Percentiles rank a stretch among this genome's conserved stretches.
Evolutionary conservation across 352 stramenopile species (phyloP).

Genomic region (Elongisporangium anandrum): DNA sequence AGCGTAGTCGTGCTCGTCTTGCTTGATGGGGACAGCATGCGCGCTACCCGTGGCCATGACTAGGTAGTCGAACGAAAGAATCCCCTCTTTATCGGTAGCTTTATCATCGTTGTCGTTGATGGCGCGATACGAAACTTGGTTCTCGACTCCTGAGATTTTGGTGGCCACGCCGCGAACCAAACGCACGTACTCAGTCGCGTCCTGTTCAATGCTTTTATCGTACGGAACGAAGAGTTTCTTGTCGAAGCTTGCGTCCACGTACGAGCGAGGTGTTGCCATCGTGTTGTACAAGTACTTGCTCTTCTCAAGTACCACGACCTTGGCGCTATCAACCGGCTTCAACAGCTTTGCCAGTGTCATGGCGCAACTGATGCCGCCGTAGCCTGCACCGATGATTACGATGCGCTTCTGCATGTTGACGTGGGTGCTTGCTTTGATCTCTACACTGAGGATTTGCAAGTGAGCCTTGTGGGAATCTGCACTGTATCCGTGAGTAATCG

Average conservation of each 20-base stretch:
- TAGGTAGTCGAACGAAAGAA: slow-evolving; percentile 36
- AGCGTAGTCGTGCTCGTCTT: slow-evolving; percentile 17
- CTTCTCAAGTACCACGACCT: slow-evolving; percentile 33
- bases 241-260: slow-evolving; percentile 15
- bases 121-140: slow-evolving; percentile 35
- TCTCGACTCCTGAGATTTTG: slow-evolving; percentile 17
- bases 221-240: slow-evolving; percentile 32
- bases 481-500: too few species aligned
- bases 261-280: slow-evolving; percentile 19
- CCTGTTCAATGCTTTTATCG: slow-evolving; percentile 8
- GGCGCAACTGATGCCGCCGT: slow-evolving; percentile 14
- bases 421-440: too few species aligned
- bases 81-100: slow-evolving; percentile 9
- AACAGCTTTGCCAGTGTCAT: slow-evolving; percentile 15
- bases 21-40: slow-evolving; percentile 43
- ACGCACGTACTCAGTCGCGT: slow-evolving; percentile 22
- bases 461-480: too few species aligned
- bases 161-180: slow-evolving; percentile 36
- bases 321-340: slow-evolving; percentile 9
- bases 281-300: slow-evolving; percentile 20
- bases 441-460: too few species aligned
- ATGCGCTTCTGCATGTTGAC: slow-evolving; percentile 4
- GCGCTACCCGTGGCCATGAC: slow-evolving; percentile 43
- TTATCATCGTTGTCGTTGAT: slow-evolving; percentile 29
- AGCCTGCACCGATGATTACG: slow-evolving; percentile 20